Base-by-base conservation (phyloP, 257 asterid species). In the Scutellaria baicalensis region DNA sequence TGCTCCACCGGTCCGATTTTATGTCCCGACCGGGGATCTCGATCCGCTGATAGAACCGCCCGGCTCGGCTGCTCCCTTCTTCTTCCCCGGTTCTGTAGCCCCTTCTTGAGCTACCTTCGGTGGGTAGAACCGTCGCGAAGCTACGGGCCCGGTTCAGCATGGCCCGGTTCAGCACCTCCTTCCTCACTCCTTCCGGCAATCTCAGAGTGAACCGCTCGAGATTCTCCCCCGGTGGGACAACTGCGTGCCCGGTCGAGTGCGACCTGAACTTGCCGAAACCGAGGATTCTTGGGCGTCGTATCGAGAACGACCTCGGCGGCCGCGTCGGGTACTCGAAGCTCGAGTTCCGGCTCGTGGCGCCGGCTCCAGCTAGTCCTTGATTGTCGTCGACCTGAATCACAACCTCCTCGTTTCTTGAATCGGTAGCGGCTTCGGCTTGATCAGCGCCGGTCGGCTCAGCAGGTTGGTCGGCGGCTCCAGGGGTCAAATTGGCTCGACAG, bases 221-320 rank as follows among this genome's bases (percentile, higher is more conserved):
- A 20, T 86, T 87, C 23, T 83, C 90, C 0, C 88, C 96, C 13
- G 93, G 96, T 60, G 76, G 84, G 36, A 86, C 96, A 75, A 91
- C 5, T 4, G 93, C 87, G 69, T 93, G 97, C 2, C 99, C 99
- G 6, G 99, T 94, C 2, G 99, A 91, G 61, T 94, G 97, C 7
- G 99, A 94, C 35, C 96, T 64, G 60, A 87, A 94, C 74, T 80
- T 89, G 3, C 75, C 88, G 0, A 88, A 66, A 8, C 89, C 90
- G 18, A 85, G 75, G 23, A 79, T 66, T 35, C 58, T 78, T 12
- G 85, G 81, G 20, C 80, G 66, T 35, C 62, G 75, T 1, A 84
- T 57, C 1, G 95, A 86, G 72, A 85, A 75, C 10, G 89, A 80
- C 66, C 93, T 77, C 3, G 75, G 71, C 1, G 81, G 78, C 57